These are phyloP conservation scores for Xerocomellus intermedius DNA, from an alignment of 768 basidiomycete genomes.

Conservation along the genomic window DNA sequence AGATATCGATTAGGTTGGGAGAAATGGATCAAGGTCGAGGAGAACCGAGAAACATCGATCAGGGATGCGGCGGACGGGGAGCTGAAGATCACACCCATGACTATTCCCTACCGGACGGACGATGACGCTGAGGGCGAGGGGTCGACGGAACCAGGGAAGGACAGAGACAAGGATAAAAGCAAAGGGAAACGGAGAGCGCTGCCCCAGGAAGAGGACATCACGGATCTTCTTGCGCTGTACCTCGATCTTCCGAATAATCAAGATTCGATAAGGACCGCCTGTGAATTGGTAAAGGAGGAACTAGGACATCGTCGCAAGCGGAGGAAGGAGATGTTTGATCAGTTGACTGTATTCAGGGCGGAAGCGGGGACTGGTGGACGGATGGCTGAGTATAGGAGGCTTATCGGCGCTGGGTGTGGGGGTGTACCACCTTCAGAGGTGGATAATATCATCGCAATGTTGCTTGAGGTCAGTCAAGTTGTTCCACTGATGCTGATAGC, in stretches of 20 bases:
- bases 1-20: conserved; percentile 88
- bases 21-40: conserved; percentile 88
- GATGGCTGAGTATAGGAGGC: conserved; percentile 83
- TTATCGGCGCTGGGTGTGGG: conserved; percentile 91
- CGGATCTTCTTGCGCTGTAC: conserved; percentile 61
- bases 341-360: conserved; percentile 76
- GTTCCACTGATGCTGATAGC: background rate
- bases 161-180: conserved; percentile 45
- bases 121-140: conserved; percentile 44
- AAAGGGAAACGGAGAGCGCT: conserved; percentile 56
- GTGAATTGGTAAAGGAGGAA: conserved; percentile 63
- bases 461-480: conserved; percentile 66
- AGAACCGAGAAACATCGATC: conserved; percentile 68
- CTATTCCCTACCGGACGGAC: conserved; percentile 46
- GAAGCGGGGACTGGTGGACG: conserved; percentile 88
- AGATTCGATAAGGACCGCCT: conserved; percentile 50
- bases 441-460: conserved; percentile 78
- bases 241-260: conserved; percentile 56
- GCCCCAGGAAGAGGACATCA: conserved; percentile 53
- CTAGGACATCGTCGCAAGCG: conserved; percentile 63
- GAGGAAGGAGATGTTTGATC: conserved; percentile 70
- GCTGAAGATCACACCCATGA: conserved; percentile 45
- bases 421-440: conserved; percentile 85
- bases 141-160: conserved; percentile 34
- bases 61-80: conserved; percentile 62